phyloP scores from a whole-genome alignment of 2,329 filamentous ascomycete species.

The Pseudocercospora fijiensis region DNA sequence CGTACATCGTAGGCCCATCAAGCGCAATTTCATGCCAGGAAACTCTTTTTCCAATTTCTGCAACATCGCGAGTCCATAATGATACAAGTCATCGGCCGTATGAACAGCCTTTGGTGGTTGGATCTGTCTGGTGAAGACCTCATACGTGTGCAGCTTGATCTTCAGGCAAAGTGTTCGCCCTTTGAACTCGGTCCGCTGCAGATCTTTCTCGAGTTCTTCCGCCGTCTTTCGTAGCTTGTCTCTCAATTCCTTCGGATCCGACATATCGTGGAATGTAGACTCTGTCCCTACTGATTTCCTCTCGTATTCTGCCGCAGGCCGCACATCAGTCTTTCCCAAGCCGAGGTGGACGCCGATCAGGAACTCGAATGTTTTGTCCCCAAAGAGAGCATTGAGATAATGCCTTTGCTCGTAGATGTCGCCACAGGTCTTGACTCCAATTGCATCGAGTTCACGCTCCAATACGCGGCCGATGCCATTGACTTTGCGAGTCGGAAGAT shows the following conservation, averaged over 20 bases:
- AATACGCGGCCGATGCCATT: constrained; percentile 94
- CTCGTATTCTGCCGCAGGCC: constrained; percentile 84
- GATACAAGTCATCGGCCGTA: constrained; percentile 78
- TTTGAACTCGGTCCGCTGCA: constrained; percentile 76
- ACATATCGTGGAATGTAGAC: constrained; percentile 82
- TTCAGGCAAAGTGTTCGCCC: constrained; percentile 90
- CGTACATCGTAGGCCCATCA: constrained; percentile 88
- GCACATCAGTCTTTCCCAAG: constrained; percentile 71
- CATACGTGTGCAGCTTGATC: constrained; percentile 90
- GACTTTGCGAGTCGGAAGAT: constrained; percentile 82
- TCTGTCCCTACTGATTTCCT: constrained; percentile 94
- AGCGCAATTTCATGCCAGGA: constrained; percentile 71
- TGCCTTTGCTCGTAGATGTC: constrained; percentile 78
- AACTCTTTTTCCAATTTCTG: constrained; percentile 80
- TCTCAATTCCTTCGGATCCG: constrained; percentile 64
- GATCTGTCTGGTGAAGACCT: constrained; percentile 81
- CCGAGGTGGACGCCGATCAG: constrained; percentile 81
- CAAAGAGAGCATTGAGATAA: constrained; percentile 74
- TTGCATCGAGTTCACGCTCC: constrained; percentile 82
- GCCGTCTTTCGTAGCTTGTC: constrained; percentile 79
- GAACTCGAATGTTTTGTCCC: constrained; percentile 87
- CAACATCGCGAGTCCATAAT: constrained; percentile 77
- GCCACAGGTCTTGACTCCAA: constrained; percentile 84
- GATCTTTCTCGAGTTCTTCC: constrained; percentile 81
- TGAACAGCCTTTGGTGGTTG: constrained; percentile 70